Percentiles rank a stretch among this genome's conserved stretches.
Evolutionary conservation across 2,329 filamentous ascomycete genomes (phyloP).

Genomic region (Colletotrichum melonis): DNA sequence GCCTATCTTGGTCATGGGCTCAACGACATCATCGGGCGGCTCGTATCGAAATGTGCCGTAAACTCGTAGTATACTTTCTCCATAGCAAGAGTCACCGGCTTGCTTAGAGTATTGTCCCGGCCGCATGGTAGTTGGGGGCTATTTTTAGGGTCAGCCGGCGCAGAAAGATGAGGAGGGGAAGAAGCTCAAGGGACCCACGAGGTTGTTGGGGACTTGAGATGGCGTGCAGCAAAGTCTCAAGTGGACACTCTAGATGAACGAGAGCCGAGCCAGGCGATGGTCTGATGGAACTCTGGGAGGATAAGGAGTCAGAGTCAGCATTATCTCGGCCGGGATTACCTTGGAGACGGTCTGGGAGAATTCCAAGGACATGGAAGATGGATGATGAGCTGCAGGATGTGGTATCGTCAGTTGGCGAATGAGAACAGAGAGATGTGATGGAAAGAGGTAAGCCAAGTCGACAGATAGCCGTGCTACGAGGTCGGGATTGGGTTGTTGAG

Average conservation of each 20-base stretch:
- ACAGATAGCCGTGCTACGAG: conserved; percentile 1
- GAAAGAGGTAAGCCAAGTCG: not conserved
- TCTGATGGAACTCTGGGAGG: conserved; percentile 14
- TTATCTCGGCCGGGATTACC: not conserved
- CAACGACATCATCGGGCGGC: not conserved
- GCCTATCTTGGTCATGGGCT: not conserved
- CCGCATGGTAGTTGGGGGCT: conserved; percentile 8
- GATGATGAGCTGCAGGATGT: conserved; percentile 14
- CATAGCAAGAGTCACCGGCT: not conserved
- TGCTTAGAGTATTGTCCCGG: not conserved
- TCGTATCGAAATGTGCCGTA: not conserved
- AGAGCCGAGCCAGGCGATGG: conserved; percentile 1
- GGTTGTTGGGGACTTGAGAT: not conserved
- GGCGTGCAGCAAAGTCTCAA: not conserved
- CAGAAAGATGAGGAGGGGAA: not conserved
- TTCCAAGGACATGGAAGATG: conserved; percentile 29
- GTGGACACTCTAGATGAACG: conserved; percentile 16
- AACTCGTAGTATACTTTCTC: not conserved
- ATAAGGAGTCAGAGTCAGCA: not conserved
- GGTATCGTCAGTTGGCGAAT: conserved; percentile 13
- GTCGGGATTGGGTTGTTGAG: conserved; percentile 30
- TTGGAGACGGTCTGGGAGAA: not conserved
- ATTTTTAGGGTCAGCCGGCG: conserved; percentile 26
- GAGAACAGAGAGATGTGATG: not conserved
- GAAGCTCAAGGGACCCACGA: not conserved